Conservation (phyloP, 192 early-diverging fungal genomes). For the Geosiphon pyriformis region DNA sequence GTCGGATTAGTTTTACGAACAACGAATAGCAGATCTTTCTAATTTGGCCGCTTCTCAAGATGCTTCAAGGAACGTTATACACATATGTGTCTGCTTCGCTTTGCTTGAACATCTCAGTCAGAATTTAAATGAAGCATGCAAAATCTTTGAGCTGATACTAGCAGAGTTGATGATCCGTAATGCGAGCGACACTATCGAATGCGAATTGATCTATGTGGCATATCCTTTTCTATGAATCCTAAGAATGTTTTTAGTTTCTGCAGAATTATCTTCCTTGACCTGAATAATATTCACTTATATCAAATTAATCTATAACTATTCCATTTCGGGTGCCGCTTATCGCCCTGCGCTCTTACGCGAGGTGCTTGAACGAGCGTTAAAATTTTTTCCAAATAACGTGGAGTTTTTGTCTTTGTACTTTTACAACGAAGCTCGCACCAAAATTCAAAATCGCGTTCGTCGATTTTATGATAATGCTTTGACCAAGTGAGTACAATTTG, state of each 20-base stretch:
- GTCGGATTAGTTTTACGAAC: slow-evolving; percentile 32
- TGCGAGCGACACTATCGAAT: slow-evolving; percentile 26
- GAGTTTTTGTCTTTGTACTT: slow-evolving; percentile 48
- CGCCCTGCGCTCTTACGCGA: slow-evolving; percentile 42
- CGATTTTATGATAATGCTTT: slow-evolving; percentile 35
- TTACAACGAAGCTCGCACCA: slow-evolving; percentile 55
- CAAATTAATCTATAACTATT: slow-evolving; percentile 32
- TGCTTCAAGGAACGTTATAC: slow-evolving; percentile 18
- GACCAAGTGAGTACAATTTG: slow-evolving; percentile 33
- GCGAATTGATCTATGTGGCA: slow-evolving; percentile 34
- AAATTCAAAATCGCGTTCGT: slow-evolving; percentile 55
- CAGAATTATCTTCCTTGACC: not conserved
- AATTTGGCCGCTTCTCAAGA: slow-evolving; percentile 22
- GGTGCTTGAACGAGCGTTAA: slow-evolving; percentile 39
- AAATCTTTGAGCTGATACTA: slow-evolving; percentile 31
- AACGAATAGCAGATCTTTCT: slow-evolving; percentile 31
- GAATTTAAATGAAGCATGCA: slow-evolving; percentile 28
- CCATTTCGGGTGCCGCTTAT: slow-evolving; percentile 27
- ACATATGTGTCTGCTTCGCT: slow-evolving; percentile 29
- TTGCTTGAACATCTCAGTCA: slow-evolving; percentile 35
- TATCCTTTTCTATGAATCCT: slow-evolving; percentile 25
- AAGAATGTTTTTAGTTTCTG: not conserved
- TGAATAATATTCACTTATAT: slow-evolving; percentile 16
- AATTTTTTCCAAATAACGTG: slow-evolving; percentile 51
- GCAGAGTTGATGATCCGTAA: slow-evolving; percentile 16